A percentile compares a stretch with the other conserved stretches of the same genome.
These are phyloP conservation scores for Kuraishia ogatae DNA, from an alignment of 805 yeast species.

Conservation along the genomic window DNA sequence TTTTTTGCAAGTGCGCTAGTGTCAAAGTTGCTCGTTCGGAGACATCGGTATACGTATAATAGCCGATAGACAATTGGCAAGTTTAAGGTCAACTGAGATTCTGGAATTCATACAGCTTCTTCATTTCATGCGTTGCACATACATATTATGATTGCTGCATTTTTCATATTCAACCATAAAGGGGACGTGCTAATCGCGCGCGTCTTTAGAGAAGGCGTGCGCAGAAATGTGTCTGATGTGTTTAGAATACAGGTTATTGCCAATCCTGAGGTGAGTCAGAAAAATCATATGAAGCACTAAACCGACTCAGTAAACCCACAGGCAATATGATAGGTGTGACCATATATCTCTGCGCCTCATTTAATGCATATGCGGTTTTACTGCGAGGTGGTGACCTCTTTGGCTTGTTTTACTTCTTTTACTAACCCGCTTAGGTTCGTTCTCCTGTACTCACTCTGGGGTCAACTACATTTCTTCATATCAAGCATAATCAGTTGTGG, in stretches of 20 bases:
- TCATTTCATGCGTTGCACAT: neutral
- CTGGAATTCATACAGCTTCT: neutral
- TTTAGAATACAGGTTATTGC: constrained; percentile 89
- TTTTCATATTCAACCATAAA: constrained; percentile 67
- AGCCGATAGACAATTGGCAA: too few relatives aligned
- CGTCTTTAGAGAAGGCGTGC: constrained; percentile 64
- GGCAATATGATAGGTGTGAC: too few relatives aligned
- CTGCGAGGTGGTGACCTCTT: too few relatives aligned
- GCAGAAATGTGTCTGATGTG: constrained; percentile 74
- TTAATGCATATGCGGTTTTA: too few relatives aligned
- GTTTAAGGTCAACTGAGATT: too few relatives aligned
- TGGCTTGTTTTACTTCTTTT: too few relatives aligned
- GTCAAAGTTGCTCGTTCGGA: too few relatives aligned
- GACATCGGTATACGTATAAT: too few relatives aligned
- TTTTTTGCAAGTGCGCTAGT: too few relatives aligned
- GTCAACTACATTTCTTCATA: constrained; percentile 83
- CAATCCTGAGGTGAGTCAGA: constrained; percentile 33
- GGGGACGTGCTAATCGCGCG: constrained; percentile 82
- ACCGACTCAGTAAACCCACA: too few relatives aligned
- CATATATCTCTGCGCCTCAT: too few relatives aligned
- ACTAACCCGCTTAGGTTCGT: constrained; percentile 23
- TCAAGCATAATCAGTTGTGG: constrained; percentile 57
- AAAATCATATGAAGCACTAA: too few relatives aligned
- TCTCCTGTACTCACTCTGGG: constrained; percentile 81
- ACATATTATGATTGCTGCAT: constrained; percentile 62